Evolutionary conservation across 139 green algal species (phyloP).

Genomic region (Pseudopediastrum boryanum): DNA sequence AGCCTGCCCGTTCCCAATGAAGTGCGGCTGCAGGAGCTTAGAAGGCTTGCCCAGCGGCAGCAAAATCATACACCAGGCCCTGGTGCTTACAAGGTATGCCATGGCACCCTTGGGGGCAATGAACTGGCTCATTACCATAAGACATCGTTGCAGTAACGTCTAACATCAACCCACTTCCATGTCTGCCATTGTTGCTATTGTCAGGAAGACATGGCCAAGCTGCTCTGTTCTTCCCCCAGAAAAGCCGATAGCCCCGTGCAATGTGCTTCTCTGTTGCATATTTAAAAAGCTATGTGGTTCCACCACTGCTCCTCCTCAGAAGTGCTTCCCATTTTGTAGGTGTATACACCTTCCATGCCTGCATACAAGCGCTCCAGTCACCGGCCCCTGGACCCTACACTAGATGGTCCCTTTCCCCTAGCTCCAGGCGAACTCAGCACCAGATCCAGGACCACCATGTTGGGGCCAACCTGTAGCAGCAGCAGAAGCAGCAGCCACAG

Average conservation of each 20-base stretch:
- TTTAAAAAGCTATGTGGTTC: too few relatives aligned
- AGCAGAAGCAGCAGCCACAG: background rate
- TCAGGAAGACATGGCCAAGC: background rate
- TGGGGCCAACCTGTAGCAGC: background rate
- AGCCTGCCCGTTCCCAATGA: slow-evolving; percentile 10
- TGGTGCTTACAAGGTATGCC: background rate
- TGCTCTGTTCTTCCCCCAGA: background rate
- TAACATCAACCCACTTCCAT: background rate
- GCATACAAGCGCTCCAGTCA: background rate
- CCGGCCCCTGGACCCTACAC: background rate
- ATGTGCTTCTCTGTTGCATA: background rate
- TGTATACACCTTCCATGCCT: background rate
- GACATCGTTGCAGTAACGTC: background rate
- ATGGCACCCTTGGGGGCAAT: background rate
- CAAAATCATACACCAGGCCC: background rate
- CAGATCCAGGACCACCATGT: background rate
- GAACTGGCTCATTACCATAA: background rate
- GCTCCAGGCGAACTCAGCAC: background rate
- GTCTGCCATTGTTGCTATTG: background rate
- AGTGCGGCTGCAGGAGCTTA: background rate
- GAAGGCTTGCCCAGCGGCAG: background rate
- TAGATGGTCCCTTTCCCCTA: slow-evolving; percentile 16
- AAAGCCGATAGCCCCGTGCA: background rate
- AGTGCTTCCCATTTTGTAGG: too few relatives aligned
- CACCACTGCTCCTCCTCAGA: too few relatives aligned